These are phyloP conservation scores for Talaromyces verruculosus DNA, from an alignment of 2,329 filamentous ascomycete genomes.

Conservation along the genomic window DNA sequence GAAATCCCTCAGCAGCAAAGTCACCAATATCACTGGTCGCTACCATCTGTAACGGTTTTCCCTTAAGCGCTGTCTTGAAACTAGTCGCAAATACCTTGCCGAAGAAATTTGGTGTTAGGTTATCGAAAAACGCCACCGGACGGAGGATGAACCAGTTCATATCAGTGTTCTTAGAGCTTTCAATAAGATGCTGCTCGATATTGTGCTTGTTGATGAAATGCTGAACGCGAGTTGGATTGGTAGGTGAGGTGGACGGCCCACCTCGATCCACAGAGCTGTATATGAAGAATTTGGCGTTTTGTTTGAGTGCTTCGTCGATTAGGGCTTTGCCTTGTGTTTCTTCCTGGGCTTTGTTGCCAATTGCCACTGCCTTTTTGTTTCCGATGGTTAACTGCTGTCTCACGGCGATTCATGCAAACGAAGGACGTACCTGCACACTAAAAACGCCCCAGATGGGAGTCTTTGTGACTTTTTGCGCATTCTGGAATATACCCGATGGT, in stretches of 20 bases:
- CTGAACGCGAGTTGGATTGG: conserved; percentile 56
- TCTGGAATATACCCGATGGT: conserved; percentile 51
- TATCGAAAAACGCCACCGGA: conserved; percentile 64
- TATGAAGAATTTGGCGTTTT: conserved; percentile 60
- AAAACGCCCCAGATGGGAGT: conserved; percentile 60
- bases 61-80: conserved; percentile 43
- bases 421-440: conserved; percentile 55
- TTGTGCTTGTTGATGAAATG: conserved; percentile 64
- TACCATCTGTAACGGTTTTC: conserved; percentile 47
- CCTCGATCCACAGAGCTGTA: conserved; percentile 66
- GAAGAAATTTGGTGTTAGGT: conserved; percentile 48
- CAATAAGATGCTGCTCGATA: conserved; percentile 62
- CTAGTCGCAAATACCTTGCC: conserved; percentile 51
- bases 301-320: conserved; percentile 57
- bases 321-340: conserved; percentile 59
- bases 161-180: conserved; percentile 41
- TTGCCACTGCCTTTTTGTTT: not conserved
- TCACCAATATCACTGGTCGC: conserved; percentile 52
- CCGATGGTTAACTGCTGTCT: not conserved
- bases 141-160: conserved; percentile 64
- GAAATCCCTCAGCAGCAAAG: conserved; percentile 53
- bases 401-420: not conserved
- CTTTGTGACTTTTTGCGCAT: conserved; percentile 39
- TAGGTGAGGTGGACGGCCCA: conserved; percentile 50
- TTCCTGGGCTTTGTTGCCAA: conserved; percentile 33